These are phyloP conservation scores for Plantago ovata DNA, from an alignment of 257 asterid genomes.

Conservation along the genomic window DNA sequence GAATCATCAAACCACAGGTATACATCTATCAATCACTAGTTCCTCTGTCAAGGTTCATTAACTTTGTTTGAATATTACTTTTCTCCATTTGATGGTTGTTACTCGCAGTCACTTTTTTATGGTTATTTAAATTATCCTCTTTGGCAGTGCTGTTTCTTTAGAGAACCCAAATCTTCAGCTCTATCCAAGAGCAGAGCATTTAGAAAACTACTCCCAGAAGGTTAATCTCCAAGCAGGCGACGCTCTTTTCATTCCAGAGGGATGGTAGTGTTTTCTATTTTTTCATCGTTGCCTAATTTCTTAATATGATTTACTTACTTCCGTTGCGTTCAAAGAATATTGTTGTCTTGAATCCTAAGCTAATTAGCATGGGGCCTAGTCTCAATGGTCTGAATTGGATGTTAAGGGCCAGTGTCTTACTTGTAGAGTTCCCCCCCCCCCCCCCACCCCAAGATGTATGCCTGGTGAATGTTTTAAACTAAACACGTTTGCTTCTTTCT, in stretches of 20 bases:
- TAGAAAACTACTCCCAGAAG: constrained; percentile 59
- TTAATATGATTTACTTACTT: constrained; percentile 1
- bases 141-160: constrained; percentile 40
- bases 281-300: constrained; percentile 7
- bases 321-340: background rate
- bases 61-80: constrained; percentile 3
- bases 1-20: constrained; percentile 98
- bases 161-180: constrained; percentile 49
- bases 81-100: constrained; percentile 8
- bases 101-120: constrained; percentile 16
- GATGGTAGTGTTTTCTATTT: constrained; percentile 56
- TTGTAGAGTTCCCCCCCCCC: too few species aligned
- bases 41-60: constrained; percentile 10
- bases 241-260: constrained; percentile 94
- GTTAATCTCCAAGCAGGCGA: constrained; percentile 89
- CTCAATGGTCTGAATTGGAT: constrained; percentile 8
- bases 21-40: constrained; percentile 7
- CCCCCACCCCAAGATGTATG: constrained; percentile 9
- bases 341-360: constrained; percentile 19
- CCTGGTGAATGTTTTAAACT: constrained; percentile 11
- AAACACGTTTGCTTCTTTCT: constrained; percentile 4
- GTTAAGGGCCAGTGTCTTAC: constrained; percentile 2
- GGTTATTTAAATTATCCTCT: background rate
- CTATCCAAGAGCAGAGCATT: constrained; percentile 65
- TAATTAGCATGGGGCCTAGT: constrained; percentile 7